Percentiles rank a stretch among this genome's conserved stretches.
These are phyloP conservation scores for Colletotrichum destructivum DNA, from an alignment of 2,329 filamentous ascomycete genomes.

Conservation along the genomic window DNA sequence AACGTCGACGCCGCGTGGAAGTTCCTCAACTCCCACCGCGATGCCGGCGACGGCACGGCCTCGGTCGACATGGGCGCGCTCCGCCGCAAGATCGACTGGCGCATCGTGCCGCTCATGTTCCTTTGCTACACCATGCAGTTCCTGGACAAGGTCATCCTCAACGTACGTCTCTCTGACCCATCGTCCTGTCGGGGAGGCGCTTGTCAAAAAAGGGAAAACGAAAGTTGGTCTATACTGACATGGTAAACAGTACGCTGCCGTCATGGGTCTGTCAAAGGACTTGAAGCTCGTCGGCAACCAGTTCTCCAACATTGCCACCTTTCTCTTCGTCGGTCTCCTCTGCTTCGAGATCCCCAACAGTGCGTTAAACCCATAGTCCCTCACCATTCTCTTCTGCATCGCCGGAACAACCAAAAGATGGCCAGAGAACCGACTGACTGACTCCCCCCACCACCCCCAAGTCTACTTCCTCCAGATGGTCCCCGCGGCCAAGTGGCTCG, in stretches of 20 bases:
- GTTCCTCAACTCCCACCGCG: constrained; percentile 59
- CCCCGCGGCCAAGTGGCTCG: constrained; percentile 74
- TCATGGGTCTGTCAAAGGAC: constrained; percentile 74
- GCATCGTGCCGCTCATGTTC: constrained; percentile 74
- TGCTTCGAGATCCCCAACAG: constrained; percentile 73
- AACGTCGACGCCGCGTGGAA: constrained; percentile 62
- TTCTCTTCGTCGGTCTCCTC: constrained; percentile 74
- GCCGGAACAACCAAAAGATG: not conserved
- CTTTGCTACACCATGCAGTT: constrained; percentile 75
- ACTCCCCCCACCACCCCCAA: constrained; percentile 43
- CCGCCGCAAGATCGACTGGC: constrained; percentile 70
- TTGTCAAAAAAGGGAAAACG: too few relatives aligned
- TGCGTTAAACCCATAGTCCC: constrained; percentile 45
- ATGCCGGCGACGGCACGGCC: constrained; percentile 51
- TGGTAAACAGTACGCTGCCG: constrained; percentile 69
- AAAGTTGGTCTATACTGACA: not conserved
- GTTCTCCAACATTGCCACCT: constrained; percentile 74
- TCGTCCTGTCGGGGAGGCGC: too few relatives aligned
- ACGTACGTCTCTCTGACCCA: constrained; percentile 58
- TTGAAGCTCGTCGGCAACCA: constrained; percentile 71
- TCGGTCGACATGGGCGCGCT: constrained; percentile 61
- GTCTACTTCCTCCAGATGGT: constrained; percentile 72
- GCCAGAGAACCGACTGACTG: not conserved
- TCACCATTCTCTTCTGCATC: constrained; percentile 38
- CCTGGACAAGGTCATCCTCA: constrained; percentile 75